phyloP scores from a whole-genome alignment of 768 basidiomycete species.

The Trichaptum fuscoviolaceum region DNA sequence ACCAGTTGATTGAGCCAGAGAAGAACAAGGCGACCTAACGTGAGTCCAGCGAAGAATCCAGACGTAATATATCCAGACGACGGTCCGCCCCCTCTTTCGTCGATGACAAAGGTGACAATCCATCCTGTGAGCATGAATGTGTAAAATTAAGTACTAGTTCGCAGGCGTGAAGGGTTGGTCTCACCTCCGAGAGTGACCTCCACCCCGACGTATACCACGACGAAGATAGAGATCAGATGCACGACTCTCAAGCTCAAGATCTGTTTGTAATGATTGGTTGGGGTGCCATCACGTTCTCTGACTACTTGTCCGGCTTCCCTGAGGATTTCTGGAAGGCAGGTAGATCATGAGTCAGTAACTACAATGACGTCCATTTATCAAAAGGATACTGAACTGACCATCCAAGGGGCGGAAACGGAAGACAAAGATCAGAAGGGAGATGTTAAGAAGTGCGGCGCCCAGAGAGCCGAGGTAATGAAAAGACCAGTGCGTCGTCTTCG shows the following conservation, averaged over 20 bases:
- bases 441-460: slow-evolving; percentile 55
- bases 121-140: slow-evolving; percentile 28
- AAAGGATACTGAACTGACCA: slow-evolving; percentile 35
- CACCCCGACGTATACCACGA: slow-evolving; percentile 37
- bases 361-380: background rate
- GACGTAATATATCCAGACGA: slow-evolving; percentile 45
- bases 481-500: slow-evolving; percentile 60
- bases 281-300: background rate
- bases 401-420: slow-evolving; percentile 72
- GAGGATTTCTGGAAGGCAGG: slow-evolving; percentile 3
- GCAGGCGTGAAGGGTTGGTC: background rate
- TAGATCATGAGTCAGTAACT: background rate
- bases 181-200: slow-evolving; percentile 22
- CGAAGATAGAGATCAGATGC: slow-evolving; percentile 38
- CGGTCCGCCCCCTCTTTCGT: slow-evolving; percentile 39
- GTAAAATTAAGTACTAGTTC: background rate
- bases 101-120: slow-evolving; percentile 48
- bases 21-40: slow-evolving; percentile 46
- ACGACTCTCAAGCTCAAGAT: slow-evolving; percentile 24
- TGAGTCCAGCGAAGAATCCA: slow-evolving; percentile 47
- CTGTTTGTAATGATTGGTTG: slow-evolving; percentile 13
- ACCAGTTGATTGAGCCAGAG: slow-evolving; percentile 45
- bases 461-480: slow-evolving; percentile 73
- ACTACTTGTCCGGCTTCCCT: slow-evolving; percentile 4
- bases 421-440: slow-evolving; percentile 42